A percentile compares a stretch with the other conserved stretches of the same genome.
Conservation (phyloP, 495 filamentous ascomycete species). For the Zalerion maritima region DNA sequence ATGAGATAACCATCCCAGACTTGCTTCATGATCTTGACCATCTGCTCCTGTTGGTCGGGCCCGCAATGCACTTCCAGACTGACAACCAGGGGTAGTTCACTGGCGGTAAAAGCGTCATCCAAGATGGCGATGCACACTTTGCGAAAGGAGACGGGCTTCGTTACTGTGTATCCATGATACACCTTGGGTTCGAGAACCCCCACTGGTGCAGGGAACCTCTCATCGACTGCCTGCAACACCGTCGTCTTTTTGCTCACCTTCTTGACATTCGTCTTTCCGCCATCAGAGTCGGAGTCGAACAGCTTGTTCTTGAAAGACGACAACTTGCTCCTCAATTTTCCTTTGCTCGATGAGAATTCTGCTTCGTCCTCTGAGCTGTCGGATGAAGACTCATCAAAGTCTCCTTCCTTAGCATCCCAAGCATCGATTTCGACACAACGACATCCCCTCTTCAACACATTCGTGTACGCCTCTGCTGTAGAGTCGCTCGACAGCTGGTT, state of each 20-base stretch:
- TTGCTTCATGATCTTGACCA: slow-evolving; percentile 79
- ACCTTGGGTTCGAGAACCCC: slow-evolving; percentile 51
- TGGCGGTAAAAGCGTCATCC: slow-evolving; percentile 58
- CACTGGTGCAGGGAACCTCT: neutral
- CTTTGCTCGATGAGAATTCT: too few relatives aligned
- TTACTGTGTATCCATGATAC: slow-evolving; percentile 80
- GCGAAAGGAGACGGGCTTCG: slow-evolving; percentile 72
- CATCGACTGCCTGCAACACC: neutral
- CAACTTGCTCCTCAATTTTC: too few relatives aligned
- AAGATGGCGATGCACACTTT: slow-evolving; percentile 68
- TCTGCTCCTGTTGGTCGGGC: slow-evolving; percentile 64
- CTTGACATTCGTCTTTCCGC: slow-evolving; percentile 22
- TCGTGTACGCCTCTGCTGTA: slow-evolving; percentile 68
- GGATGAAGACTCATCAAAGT: too few relatives aligned
- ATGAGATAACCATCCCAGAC: slow-evolving; percentile 60
- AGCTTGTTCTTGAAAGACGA: too few relatives aligned
- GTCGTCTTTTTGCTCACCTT: slow-evolving; percentile 12
- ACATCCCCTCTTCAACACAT: slow-evolving; percentile 71
- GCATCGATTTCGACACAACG: slow-evolving; percentile 93
- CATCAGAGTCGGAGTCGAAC: slow-evolving; percentile 25
- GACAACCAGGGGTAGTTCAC: slow-evolving; percentile 69
- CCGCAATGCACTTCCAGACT: slow-evolving; percentile 80
- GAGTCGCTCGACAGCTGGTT: slow-evolving; percentile 81
- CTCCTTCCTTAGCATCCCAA: slow-evolving; percentile 74
- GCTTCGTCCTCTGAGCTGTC: too few relatives aligned